A percentile compares a stretch with the other conserved stretches of the same genome.
phyloP scores from a whole-genome alignment of 2,329 filamentous ascomycete genomes.

The Neoscytalidium dimidiatum region DNA sequence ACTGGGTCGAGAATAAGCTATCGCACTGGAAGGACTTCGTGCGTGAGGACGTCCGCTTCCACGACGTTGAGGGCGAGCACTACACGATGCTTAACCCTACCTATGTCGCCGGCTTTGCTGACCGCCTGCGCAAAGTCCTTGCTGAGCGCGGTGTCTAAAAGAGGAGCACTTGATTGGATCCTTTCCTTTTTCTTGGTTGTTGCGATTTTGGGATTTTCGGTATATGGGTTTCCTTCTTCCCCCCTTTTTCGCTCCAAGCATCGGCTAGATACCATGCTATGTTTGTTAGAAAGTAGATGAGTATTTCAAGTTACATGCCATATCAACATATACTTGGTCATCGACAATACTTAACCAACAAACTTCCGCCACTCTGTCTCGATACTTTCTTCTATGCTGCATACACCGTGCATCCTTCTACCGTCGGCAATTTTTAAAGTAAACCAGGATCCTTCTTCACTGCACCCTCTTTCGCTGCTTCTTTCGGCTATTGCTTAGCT shows the following conservation, averaged over 20 bases:
- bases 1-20: conserved; percentile 32
- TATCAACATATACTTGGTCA: too few species aligned
- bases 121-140: conserved; percentile 22
- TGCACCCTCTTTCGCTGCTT: too few species aligned
- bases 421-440: too few species aligned
- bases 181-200: background rate
- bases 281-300: too few species aligned
- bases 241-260: background rate
- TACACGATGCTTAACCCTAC: conserved; percentile 26
- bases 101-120: conserved; percentile 24
- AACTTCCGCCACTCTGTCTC: too few species aligned
- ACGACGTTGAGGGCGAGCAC: conserved; percentile 26
- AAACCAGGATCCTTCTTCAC: too few species aligned
- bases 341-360: too few species aligned
- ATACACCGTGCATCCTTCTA: too few species aligned
- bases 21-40: conserved; percentile 26
- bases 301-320: too few species aligned
- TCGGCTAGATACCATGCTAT: too few species aligned
- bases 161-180: background rate
- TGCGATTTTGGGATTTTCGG: background rate
- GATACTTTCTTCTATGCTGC: too few species aligned
- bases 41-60: conserved; percentile 20
- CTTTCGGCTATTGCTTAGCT: too few species aligned
- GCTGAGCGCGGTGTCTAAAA: conserved; percentile 6
- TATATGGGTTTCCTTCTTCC: background rate